Evolutionary conservation across 2,329 filamentous ascomycete genomes (phyloP), one percentile per base, ranked within the genome.

Genomic region (Fusarium dimerum): DNA sequence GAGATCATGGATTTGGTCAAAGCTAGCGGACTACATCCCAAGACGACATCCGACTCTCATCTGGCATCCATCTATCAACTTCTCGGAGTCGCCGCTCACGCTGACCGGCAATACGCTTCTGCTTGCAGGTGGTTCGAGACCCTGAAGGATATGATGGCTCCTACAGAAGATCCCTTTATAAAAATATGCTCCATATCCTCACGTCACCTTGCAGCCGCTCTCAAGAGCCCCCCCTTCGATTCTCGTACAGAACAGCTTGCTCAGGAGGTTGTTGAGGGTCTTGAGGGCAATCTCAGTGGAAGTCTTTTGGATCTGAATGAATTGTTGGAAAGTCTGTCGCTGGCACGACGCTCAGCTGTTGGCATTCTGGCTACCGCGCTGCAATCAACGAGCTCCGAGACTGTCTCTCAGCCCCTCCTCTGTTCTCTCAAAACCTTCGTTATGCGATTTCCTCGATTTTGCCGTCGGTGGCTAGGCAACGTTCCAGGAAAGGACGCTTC

Each of bases 391-490:
- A 56, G 43, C 29, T 36, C 47, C 2, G 50, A 45, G 4, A 50
- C 53, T n/a, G 43, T 52, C 2, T 51, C 60, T 1, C 32, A 52
- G 3, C 51, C 47, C 16, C 63, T 78, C 3, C 40, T 64, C 30
- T 61, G 63, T 2, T 72, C 78, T n/a, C 73, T 86, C 8, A 81
- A 85, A 59, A 72, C 75, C 0, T 78, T 87, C 43, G 72, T 87
- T 20, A 73, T 82, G 30, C 78, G 82, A 48, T 80, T 83, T 54
- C 84, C 85, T 12, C 77, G 83, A 3, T 84, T 88, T 61, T 75
- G 79, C 43, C 71, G 82, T 7, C 77, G 84, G 43, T 88, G 85
- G 82, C 71, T 87, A 3, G 85, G 85, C 12, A 82, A 81, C 49
- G 71, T 78, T 2, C 82, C 84, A 0, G 72, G 71, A 5, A 75